phyloP scores from a whole-genome alignment of 2,329 filamentous ascomycete genomes.

The Diaporthe sp. region DNA sequence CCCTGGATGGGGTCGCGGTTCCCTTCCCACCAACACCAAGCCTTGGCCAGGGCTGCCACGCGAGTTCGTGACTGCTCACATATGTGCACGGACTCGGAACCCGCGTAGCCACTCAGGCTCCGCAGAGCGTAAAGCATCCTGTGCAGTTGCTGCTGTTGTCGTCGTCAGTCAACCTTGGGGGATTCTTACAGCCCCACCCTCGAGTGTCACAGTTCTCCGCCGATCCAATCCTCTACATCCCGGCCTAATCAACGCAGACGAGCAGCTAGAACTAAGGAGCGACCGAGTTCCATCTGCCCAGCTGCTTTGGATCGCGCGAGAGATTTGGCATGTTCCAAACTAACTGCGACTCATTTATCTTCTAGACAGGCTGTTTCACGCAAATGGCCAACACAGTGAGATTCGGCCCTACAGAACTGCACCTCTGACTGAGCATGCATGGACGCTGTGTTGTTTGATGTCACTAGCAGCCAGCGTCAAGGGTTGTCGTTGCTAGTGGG shows the following conservation, averaged over 20 bases:
- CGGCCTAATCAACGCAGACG: neutral
- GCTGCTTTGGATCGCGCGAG: neutral
- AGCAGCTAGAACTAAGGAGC: neutral
- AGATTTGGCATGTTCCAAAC: constrained; percentile 8
- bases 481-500: constrained; percentile 6
- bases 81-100: neutral
- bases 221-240: constrained; percentile 9
- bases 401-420: neutral
- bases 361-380: neutral
- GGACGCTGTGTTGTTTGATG: constrained; percentile 11
- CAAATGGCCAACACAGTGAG: neutral
- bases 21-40: too few relatives aligned
- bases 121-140: neutral
- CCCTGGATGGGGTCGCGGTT: neutral
- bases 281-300: neutral
- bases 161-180: neutral
- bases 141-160: neutral
- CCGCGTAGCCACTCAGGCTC: neutral
- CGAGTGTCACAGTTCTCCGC: constrained; percentile 8
- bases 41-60: neutral
- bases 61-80: neutral
- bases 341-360: neutral
- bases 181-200: constrained; percentile 21
- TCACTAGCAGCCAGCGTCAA: neutral
- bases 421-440: neutral